phyloP scores from a whole-genome alignment of 257 asterid species.

The Paulownia fortunei region DNA sequence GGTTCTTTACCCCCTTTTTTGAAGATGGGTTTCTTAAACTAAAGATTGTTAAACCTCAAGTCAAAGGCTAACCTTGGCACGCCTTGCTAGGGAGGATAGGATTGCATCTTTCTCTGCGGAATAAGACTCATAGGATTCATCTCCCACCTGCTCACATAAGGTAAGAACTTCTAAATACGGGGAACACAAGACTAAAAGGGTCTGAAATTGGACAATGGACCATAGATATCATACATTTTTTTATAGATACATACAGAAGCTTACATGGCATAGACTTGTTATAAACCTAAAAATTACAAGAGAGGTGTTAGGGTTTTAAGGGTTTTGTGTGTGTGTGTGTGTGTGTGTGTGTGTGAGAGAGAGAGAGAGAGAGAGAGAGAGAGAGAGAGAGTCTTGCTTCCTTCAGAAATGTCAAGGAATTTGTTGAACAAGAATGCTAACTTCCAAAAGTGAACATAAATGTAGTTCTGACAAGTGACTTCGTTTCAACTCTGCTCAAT shows the following conservation, averaged over 20 bases:
- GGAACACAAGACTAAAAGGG: background rate
- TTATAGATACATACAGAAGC: background rate
- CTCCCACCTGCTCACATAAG: slow-evolving; percentile 73
- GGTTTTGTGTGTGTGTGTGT: background rate
- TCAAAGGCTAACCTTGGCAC: slow-evolving; percentile 78
- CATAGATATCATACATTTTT: background rate
- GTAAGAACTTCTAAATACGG: slow-evolving; percentile 4
- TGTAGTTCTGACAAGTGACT: too few relatives aligned
- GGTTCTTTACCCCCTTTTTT: background rate
- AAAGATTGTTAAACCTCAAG: slow-evolving; percentile 11
- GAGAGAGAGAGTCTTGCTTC: too few relatives aligned
- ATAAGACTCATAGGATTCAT: slow-evolving; percentile 87
- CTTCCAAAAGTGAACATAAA: too few relatives aligned
- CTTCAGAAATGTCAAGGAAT: background rate
- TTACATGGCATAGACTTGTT: background rate
- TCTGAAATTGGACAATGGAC: background rate
- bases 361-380: background rate
- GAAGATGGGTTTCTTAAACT: background rate
- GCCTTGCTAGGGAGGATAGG: slow-evolving; percentile 81
- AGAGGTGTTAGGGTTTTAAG: background rate
- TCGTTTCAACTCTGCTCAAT: too few relatives aligned
- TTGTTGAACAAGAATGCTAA: background rate
- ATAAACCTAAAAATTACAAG: too few relatives aligned
- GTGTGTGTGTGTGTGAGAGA: background rate
- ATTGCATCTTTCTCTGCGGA: slow-evolving; percentile 81